phyloP scores from a whole-genome alignment of 805 yeast species.

The Saccharomycopsis oosterbeekiorum region DNA sequence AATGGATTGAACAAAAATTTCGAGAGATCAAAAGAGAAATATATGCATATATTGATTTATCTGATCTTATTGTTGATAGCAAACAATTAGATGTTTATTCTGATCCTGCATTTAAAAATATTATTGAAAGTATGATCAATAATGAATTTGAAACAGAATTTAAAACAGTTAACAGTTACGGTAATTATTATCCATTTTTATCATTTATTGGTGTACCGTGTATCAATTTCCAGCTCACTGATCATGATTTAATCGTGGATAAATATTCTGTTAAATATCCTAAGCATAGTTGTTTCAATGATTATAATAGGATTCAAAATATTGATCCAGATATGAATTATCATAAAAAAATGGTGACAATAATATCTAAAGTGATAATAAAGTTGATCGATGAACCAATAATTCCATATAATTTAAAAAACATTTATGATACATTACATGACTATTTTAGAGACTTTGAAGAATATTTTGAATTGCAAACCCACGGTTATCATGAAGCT shows the following conservation, averaged over 20 bases:
- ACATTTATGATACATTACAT: constrained; percentile 36
- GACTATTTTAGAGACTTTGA: constrained; percentile 39
- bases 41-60: constrained; percentile 63
- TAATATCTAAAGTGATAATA: constrained; percentile 44
- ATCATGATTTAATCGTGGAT: constrained; percentile 22
- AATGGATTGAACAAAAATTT: constrained; percentile 53
- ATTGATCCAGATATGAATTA: constrained; percentile 49
- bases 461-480: constrained; percentile 21
- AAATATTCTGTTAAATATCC: constrained; percentile 30
- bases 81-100: constrained; percentile 44
- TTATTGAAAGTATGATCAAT: constrained; percentile 23
- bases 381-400: constrained; percentile 66
- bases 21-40: constrained; percentile 49
- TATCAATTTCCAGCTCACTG: constrained; percentile 29
- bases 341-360: constrained; percentile 46
- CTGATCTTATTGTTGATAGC: constrained; percentile 51
- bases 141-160: constrained; percentile 18
- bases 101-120: constrained; percentile 49
- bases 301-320: constrained; percentile 43
- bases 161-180: constrained; percentile 31
- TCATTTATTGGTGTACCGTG: constrained; percentile 60
- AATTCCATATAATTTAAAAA: constrained; percentile 53
- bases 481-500: background rate
- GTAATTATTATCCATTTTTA: constrained; percentile 63
- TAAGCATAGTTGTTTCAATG: constrained; percentile 52